phyloP scores from a whole-genome alignment of 148 eudicot species.

The Polygonum maritimum region DNA sequence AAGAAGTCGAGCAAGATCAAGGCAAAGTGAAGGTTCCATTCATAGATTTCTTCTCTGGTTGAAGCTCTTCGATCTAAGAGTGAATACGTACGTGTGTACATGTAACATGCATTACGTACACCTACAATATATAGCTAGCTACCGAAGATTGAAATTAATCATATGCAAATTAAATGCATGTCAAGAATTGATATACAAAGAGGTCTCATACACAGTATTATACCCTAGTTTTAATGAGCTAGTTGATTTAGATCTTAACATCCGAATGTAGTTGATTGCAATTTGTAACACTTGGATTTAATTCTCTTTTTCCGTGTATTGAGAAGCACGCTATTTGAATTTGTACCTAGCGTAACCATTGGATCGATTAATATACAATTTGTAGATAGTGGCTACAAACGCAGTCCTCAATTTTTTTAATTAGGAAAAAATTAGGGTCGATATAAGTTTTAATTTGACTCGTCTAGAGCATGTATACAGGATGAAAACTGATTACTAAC shows the following conservation, averaged over 20 bases:
- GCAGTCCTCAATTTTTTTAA: no score
- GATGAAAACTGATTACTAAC: no score
- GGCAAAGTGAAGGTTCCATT: background rate
- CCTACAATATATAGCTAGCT: background rate
- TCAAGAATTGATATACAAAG: background rate
- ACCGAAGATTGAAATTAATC: background rate
- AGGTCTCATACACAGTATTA: background rate
- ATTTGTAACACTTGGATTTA: background rate
- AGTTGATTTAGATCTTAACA: background rate
- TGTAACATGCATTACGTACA: background rate
- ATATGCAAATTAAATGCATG: background rate
- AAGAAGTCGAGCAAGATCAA: slow-evolving; percentile 15
- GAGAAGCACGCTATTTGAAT: no score
- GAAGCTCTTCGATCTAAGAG: background rate
- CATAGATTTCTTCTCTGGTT: slow-evolving; percentile 14
- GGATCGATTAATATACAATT: no score
- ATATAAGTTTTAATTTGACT: no score
- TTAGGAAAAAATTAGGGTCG: no score
- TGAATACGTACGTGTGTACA: no score
- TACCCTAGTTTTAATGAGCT: background rate
- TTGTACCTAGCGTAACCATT: no score
- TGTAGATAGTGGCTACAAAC: no score
- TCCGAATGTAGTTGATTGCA: background rate
- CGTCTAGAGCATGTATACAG: no score
- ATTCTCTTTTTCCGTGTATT: background rate